Evolutionary conservation across 495 filamentous ascomycete species (phyloP).

Genomic region (Podospora conica): DNA sequence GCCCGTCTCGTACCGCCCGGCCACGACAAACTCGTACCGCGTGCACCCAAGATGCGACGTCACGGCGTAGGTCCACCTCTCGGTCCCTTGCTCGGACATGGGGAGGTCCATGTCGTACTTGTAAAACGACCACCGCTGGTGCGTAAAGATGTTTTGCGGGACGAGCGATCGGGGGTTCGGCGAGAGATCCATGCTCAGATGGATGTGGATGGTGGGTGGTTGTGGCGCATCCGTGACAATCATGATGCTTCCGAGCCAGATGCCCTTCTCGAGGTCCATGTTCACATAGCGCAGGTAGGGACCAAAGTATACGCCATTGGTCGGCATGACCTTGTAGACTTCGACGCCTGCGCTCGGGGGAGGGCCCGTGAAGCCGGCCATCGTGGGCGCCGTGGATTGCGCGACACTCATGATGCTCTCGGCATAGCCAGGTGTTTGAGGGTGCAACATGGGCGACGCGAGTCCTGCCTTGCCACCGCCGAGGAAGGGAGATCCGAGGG

Average conservation of each 20-base stretch:
- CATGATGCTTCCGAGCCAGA: constrained; percentile 72
- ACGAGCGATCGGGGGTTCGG: constrained; percentile 90
- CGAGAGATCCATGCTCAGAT: constrained; percentile 82
- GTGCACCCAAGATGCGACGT: constrained; percentile 96
- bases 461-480: constrained; percentile 66
- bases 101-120: constrained; percentile 88
- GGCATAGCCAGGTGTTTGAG: constrained; percentile 64
- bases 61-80: constrained; percentile 97
- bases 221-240: constrained; percentile 89
- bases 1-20: constrained; percentile 78
- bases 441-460: constrained; percentile 67
- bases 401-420: constrained; percentile 74
- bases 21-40: constrained; percentile 95
- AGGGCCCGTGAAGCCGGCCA: constrained; percentile 70
- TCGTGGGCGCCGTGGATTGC: constrained; percentile 57
- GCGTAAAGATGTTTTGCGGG: constrained; percentile 73
- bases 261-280: constrained; percentile 87
- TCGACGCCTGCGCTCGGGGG: constrained; percentile 84
- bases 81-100: constrained; percentile 75
- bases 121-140: constrained; percentile 93
- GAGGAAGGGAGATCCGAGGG: constrained; percentile 65
- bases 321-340: constrained; percentile 85
- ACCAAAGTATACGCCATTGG: constrained; percentile 97
- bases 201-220: constrained; percentile 93
- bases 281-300: constrained; percentile 94